A percentile compares a stretch with the other conserved stretches of the same genome.
phyloP scores from a whole-genome alignment of 805 yeast species.

The Kregervanrija fluxuum region DNA sequence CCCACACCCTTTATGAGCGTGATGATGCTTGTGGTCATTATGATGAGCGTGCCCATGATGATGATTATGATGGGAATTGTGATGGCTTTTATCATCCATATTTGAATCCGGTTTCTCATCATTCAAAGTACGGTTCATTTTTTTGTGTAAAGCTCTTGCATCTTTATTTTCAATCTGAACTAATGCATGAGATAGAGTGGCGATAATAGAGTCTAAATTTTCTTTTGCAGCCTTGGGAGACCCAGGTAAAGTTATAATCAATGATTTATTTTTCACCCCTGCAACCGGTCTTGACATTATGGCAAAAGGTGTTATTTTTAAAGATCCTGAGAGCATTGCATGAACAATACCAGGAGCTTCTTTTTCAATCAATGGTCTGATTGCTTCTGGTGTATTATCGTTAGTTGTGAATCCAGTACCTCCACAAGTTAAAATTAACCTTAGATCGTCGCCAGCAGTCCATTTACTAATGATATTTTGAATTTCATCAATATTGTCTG shows the following conservation, averaged over 20 bases:
- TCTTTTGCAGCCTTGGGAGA: conserved; percentile 44
- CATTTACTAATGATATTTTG: conserved; percentile 22
- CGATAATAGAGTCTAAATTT: conserved; percentile 32
- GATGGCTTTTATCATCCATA: background rate
- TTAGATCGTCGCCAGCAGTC: conserved; percentile 16
- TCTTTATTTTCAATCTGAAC: conserved; percentile 28
- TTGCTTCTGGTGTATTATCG: conserved; percentile 47
- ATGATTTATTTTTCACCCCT: conserved; percentile 31
- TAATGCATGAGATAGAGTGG: conserved; percentile 37
- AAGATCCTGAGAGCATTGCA: conserved; percentile 37
- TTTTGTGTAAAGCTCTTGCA: conserved; percentile 35
- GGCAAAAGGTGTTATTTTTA: conserved; percentile 40
- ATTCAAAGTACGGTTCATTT: conserved; percentile 20
- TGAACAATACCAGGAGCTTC: conserved; percentile 45
- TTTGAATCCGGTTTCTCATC: conserved; percentile 18
- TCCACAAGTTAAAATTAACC: conserved; percentile 40
- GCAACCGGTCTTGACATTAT: conserved; percentile 45
- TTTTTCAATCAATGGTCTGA: conserved; percentile 33
- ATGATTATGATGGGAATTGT: conserved; percentile 9
- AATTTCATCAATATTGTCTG: conserved; percentile 31
- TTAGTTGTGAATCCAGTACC: conserved; percentile 44
- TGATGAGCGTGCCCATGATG: conserved; percentile 12
- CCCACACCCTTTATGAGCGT: conserved; percentile 22
- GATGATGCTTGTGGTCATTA: conserved; percentile 12
- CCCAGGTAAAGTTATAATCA: conserved; percentile 45